Evolutionary conservation across 2,329 filamentous ascomycete genomes (phyloP).

Genomic region (Claviceps digitariae): DNA sequence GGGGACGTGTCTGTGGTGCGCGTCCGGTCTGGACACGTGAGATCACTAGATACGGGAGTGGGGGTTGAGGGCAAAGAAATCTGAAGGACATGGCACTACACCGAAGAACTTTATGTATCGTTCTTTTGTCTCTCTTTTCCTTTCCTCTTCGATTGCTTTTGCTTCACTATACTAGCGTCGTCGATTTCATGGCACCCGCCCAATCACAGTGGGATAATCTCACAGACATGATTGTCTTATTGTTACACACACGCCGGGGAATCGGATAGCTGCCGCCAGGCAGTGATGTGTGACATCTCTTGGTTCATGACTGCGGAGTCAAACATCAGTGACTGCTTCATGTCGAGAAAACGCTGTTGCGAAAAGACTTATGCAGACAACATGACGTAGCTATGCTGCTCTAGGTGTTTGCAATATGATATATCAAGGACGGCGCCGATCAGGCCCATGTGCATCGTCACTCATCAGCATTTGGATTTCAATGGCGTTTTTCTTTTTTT

Average conservation of each 20-base stretch:
- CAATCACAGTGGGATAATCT: background rate
- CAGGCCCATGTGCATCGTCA: background rate
- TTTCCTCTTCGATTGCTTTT: background rate
- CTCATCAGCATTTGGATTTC: background rate
- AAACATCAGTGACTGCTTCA: background rate
- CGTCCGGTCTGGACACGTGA: background rate
- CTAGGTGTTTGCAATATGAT: background rate
- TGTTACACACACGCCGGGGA: background rate
- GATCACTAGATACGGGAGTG: background rate
- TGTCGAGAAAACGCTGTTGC: background rate
- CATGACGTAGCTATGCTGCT: background rate
- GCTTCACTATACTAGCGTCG: no score
- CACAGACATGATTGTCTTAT: background rate
- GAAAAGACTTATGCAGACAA: background rate
- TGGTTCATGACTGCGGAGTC: background rate
- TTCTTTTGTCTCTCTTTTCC: background rate
- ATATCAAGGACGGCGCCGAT: background rate
- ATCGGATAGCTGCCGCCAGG: background rate
- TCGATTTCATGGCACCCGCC: background rate
- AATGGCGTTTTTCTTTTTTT: no score
- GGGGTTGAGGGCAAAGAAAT: background rate
- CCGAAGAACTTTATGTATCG: background rate
- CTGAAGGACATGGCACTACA: background rate
- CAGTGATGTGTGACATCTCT: background rate
- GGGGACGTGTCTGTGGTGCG: background rate